Evolutionary conservation across 2,329 filamentous ascomycete genomes (phyloP).

Genomic region (Zymoseptoria brevis): DNA sequence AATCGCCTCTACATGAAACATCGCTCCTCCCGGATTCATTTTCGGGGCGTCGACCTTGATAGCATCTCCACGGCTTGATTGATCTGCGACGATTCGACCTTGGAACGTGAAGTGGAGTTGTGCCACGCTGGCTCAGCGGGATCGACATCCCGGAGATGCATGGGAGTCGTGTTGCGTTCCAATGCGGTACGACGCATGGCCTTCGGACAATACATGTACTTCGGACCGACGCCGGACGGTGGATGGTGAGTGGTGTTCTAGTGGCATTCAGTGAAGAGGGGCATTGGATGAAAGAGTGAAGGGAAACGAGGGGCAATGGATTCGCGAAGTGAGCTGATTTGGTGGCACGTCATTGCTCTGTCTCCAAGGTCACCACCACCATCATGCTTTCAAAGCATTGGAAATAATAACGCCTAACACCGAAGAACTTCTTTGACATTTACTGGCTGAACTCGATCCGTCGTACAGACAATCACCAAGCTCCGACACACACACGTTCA

Average conservation of each 20-base stretch:
- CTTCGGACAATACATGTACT: too few species aligned
- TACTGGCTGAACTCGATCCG: not conserved
- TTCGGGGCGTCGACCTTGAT: not conserved
- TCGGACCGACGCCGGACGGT: too few species aligned
- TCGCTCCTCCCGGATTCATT: too few species aligned
- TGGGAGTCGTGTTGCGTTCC: not conserved
- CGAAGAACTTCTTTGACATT: not conserved
- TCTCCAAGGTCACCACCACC: not conserved
- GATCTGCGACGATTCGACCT: not conserved
- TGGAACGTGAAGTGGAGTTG: not conserved
- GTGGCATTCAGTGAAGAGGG: too few species aligned
- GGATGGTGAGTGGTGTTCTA: too few species aligned
- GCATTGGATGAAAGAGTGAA: not conserved
- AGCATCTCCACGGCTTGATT: not conserved
- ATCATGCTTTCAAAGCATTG: not conserved
- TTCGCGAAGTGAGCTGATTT: too few species aligned
- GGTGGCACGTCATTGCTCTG: not conserved
- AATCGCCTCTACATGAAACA: not conserved
- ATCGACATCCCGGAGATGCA: not conserved
- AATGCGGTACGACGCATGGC: not conserved
- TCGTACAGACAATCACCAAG: not conserved
- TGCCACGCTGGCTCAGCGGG: not conserved
- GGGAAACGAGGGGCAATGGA: too few species aligned
- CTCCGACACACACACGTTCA: not conserved
- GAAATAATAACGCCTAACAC: not conserved